Evolutionary conservation across 495 filamentous ascomycete species (phyloP), one percentile per base, ranked within the genome.

Genomic region (Neurospora tetrasperma): DNA sequence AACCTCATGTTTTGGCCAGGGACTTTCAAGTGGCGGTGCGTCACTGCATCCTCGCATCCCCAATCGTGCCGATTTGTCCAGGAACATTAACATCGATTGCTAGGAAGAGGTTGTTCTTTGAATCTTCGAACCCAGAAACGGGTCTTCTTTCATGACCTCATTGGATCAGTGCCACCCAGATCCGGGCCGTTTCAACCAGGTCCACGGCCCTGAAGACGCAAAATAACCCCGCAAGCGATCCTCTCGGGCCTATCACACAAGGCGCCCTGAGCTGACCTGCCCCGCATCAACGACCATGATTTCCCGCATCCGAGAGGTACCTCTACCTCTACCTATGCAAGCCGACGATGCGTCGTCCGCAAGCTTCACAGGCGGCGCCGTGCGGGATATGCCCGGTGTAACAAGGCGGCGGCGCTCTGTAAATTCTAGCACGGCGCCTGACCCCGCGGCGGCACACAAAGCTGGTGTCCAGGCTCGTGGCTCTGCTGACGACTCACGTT

Each of bases 111-210:
- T 66, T 66, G 54, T 66, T 66, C 54, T 66, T 66, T 35, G 54
- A 31, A 62, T 31, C 54, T 62, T 62, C 54, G 54, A 62, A 31
- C 54, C 27, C 54, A 66, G 54, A 66, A 66, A 66, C 54, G 54
- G 54, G 27, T 66, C 27, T 18, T 72, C 40, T 75, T 44, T 59
- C 48, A 76, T 74, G 75, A 76, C 73, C 71, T 76, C 48, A 75
- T 73, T 75, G 75, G 75, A 74, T 69, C 69, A 74, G 69, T 73
- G 72, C 68, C 44, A 72, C 74, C 70, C 77, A 71, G 70, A 80
- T 73, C 73, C 77, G 78, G 77, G 72, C 78, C 78, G 78, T 80
- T 78, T 80, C 42, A 42, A 71, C 69, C 72, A 71, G 44, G 74
- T 62, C 54, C 54, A 69, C 46, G 35, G 68, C 23, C 4, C 39